These are phyloP conservation scores for Irpex sp. DNA, from an alignment of 1,284 basidiomycete genomes.

Conservation along the genomic window DNA sequence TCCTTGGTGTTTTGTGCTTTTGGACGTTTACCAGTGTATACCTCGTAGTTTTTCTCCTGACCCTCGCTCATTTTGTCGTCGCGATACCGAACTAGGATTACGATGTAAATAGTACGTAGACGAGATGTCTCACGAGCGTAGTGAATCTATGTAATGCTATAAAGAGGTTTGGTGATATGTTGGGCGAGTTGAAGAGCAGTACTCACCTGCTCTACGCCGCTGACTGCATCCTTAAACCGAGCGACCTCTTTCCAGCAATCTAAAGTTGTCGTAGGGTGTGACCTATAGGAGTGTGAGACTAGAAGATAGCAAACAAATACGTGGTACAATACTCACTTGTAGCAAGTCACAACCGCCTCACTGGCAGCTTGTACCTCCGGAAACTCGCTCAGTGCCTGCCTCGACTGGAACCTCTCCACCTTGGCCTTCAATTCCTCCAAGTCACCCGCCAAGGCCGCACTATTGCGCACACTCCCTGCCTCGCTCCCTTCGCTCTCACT, in stretches of 20 bases:
- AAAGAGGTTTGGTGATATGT: slow-evolving; percentile 4
- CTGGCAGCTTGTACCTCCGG: slow-evolving; percentile 54
- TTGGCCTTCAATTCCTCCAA: slow-evolving; percentile 68
- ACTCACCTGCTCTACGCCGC: slow-evolving; percentile 59
- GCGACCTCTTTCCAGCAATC: slow-evolving; percentile 77
- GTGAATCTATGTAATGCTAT: slow-evolving; percentile 53
- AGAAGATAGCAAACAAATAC: slow-evolving; percentile 1
- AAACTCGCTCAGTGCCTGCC: slow-evolving; percentile 51
- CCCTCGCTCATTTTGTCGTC: background rate
- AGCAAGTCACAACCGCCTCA: slow-evolving; percentile 67
- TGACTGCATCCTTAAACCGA: slow-evolving; percentile 71
- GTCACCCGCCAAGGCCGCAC: slow-evolving; percentile 62
- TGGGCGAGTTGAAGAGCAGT: background rate
- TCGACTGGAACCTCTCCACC: slow-evolving; percentile 68
- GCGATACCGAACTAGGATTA: background rate
- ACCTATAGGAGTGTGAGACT: slow-evolving; percentile 35
- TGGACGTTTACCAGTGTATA: background rate
- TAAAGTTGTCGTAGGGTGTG: slow-evolving; percentile 54
- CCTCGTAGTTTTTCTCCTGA: background rate
- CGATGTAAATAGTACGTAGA: background rate
- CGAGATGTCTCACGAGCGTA: background rate
- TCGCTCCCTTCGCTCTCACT: slow-evolving; percentile 25
- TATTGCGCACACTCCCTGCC: slow-evolving; percentile 52
- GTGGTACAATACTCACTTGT: slow-evolving; percentile 48
- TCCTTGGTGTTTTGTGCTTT: background rate